phyloP scores from a whole-genome alignment of 176 grass and related monocot genomes.

The Phyllostachys edulis region DNA sequence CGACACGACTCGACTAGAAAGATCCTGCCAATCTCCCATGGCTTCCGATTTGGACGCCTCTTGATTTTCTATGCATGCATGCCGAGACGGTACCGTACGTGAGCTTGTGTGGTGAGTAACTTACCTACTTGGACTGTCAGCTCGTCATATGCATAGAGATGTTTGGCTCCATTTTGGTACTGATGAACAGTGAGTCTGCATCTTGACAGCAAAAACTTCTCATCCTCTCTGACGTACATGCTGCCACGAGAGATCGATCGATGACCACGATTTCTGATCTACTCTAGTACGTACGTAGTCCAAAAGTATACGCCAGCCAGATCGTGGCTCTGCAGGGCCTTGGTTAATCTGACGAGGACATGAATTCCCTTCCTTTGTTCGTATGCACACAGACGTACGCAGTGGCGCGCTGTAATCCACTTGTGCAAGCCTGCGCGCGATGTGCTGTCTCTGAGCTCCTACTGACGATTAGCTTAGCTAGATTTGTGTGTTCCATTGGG shows the following conservation, averaged over 20 bases:
- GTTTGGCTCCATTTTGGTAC: neutral
- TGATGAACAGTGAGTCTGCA: neutral
- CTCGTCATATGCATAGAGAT: neutral
- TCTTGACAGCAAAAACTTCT: neutral
- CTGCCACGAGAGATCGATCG: constrained; percentile 1
- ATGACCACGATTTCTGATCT: neutral
- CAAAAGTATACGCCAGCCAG: neutral
- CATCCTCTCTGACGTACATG: neutral
- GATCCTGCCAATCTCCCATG: neutral
- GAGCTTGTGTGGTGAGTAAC: neutral
- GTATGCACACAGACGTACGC: neutral
- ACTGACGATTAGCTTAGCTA: neutral
- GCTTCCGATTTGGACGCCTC: neutral
- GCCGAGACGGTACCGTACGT: too few species aligned
- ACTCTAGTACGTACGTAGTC: neutral
- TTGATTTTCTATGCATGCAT: too few species aligned
- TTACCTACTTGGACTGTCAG: neutral
- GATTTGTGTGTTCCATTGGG: neutral
- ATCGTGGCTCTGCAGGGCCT: neutral
- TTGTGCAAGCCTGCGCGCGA: neutral
- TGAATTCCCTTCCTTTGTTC: neutral
- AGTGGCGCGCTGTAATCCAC: neutral
- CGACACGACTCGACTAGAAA: too few species aligned
- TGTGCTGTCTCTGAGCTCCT: neutral
- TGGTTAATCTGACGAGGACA: neutral